phyloP scores from a whole-genome alignment of 1,139 yeast genomes.

The Blastobotrys illinoisensis region DNA sequence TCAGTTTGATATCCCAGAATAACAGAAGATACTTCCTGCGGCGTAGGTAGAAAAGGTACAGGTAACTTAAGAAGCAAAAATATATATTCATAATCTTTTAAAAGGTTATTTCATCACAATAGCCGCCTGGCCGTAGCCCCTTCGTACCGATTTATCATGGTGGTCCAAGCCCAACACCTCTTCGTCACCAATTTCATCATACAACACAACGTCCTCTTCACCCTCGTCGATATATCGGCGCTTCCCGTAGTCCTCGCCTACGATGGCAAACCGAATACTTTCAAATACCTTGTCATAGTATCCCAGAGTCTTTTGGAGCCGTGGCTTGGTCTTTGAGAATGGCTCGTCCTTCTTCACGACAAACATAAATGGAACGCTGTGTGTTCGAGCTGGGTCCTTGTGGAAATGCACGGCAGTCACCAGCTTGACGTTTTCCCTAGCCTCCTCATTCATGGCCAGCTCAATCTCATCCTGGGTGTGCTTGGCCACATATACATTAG shows the following conservation, averaged over 20 bases:
- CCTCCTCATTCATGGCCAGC: constrained; percentile 13
- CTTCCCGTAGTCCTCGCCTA: constrained; percentile 15
- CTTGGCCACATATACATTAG: constrained; percentile 31
- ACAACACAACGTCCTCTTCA: constrained; percentile 42
- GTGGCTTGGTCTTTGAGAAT: constrained; percentile 55
- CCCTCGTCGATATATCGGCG: constrained; percentile 43
- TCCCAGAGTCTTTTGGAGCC: constrained; percentile 66
- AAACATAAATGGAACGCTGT: constrained; percentile 86
- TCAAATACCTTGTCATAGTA: constrained; percentile 74
- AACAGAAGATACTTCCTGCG: too few species aligned
- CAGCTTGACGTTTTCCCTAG: constrained; percentile 29
- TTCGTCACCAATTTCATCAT: constrained; percentile 47
- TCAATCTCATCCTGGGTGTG: constrained; percentile 33
- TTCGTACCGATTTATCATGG: constrained; percentile 56
- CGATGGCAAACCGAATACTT: constrained; percentile 59
- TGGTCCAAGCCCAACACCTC: constrained; percentile 75
- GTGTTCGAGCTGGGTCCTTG: constrained; percentile 62
- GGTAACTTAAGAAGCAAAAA: background rate
- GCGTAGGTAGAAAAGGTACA: too few species aligned
- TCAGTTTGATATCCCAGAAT: too few species aligned
- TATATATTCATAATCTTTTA: background rate
- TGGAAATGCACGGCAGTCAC: constrained; percentile 67
- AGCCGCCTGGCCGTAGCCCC: constrained; percentile 45
- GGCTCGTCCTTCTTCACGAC: constrained; percentile 51
- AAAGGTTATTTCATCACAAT: constrained; percentile 37